These are phyloP conservation scores for Phellopilus nigrolimitatus DNA, from an alignment of 1,284 basidiomycete species.

Conservation along the genomic window DNA sequence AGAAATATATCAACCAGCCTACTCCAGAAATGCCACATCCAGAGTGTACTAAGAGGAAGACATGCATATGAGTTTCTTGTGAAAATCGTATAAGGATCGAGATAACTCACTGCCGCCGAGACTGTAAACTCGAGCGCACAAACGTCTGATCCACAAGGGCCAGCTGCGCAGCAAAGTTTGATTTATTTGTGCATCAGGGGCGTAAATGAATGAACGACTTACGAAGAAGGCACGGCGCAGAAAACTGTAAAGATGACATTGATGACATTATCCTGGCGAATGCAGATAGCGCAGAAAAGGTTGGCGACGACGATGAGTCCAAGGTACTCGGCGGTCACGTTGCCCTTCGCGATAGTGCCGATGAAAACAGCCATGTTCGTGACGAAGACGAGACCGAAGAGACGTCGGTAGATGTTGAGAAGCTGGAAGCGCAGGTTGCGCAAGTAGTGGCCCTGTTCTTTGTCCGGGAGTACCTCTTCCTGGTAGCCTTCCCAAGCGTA, in stretches of 20 bases:
- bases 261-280: constrained; percentile 36
- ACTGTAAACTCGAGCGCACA: constrained; percentile 50
- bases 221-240: constrained; percentile 31
- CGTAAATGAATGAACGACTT: constrained; percentile 30
- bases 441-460: constrained; percentile 22
- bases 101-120: constrained; percentile 41
- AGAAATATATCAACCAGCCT: constrained; percentile 47
- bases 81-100: constrained; percentile 8
- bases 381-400: constrained; percentile 26
- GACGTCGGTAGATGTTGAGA: constrained; percentile 24
- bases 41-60: constrained; percentile 42
- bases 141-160: constrained; percentile 47
- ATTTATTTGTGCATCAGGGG: constrained; percentile 27
- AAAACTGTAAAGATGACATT: constrained; percentile 31
- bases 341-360: constrained; percentile 19
- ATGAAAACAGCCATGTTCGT: constrained; percentile 26
- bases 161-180: constrained; percentile 32
- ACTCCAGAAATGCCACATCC: constrained; percentile 49
- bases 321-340: constrained; percentile 24
- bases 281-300: constrained; percentile 33
- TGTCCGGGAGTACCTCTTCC: constrained; percentile 24
- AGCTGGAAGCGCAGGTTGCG: constrained; percentile 26
- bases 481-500: constrained; percentile 25
- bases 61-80: constrained; percentile 15
- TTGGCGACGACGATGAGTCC: constrained; percentile 34